These are phyloP conservation scores for Phytophthora chlamydospora DNA, from an alignment of 352 stramenopile genomes.

Conservation along the genomic window DNA sequence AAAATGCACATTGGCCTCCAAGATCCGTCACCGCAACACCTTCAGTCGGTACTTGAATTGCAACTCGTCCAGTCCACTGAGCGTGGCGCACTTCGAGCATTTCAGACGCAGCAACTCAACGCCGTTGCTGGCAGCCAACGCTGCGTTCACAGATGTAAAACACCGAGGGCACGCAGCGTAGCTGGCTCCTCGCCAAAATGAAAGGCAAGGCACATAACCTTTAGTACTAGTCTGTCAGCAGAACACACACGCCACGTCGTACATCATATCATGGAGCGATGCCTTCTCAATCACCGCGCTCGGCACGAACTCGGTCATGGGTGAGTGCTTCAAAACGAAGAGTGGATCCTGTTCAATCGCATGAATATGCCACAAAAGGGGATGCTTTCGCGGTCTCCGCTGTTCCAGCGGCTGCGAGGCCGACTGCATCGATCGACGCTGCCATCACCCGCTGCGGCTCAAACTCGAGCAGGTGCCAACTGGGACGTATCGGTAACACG, in stretches of 20 bases:
- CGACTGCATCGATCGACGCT: constrained; percentile 1
- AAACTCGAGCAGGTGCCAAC: constrained; percentile 13
- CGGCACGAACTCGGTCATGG: constrained; percentile 41
- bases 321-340: not conserved
- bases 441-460: constrained; percentile 11
- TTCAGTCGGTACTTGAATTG: constrained; percentile 63
- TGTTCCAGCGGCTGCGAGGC: not conserved
- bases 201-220: not conserved
- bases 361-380: constrained; percentile 21
- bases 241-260: constrained; percentile 2
- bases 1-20: not conserved
- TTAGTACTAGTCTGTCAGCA: constrained; percentile 1
- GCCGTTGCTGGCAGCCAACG: constrained; percentile 13
- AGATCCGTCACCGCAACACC: no score
- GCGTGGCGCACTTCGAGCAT: constrained; percentile 41
- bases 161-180: constrained; percentile 61
- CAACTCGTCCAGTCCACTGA: constrained; percentile 26
- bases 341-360: constrained; percentile 15
- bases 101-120: constrained; percentile 22
- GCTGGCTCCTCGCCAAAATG: constrained; percentile 16
- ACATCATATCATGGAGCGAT: constrained; percentile 63
- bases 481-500: constrained; percentile 46
- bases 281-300: constrained; percentile 60
- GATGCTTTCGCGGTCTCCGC: constrained; percentile 9
- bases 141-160: constrained; percentile 46